phyloP scores from a whole-genome alignment of 2,329 filamentous ascomycete genomes.

The Microcyclospora pomicola region DNA sequence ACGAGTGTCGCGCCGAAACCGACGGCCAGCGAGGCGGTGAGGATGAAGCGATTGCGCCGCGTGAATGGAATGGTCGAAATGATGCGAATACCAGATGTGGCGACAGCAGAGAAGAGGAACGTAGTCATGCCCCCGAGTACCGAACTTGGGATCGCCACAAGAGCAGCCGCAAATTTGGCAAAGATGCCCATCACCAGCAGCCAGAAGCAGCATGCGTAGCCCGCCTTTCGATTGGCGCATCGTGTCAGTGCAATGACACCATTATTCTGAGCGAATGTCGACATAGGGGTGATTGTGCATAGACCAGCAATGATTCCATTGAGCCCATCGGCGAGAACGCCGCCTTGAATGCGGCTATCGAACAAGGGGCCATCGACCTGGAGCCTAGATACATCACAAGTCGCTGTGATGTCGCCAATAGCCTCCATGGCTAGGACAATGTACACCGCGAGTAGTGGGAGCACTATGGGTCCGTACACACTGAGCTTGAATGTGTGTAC shows the following conservation, averaged over 20 bases:
- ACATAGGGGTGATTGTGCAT: slow-evolving; percentile 69
- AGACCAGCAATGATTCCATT: slow-evolving; percentile 63
- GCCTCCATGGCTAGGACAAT: slow-evolving; percentile 66
- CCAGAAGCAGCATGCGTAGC: slow-evolving; percentile 65
- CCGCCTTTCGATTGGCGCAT: slow-evolving; percentile 68
- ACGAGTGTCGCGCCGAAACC: slow-evolving; percentile 39
- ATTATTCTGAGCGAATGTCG: slow-evolving; percentile 72
- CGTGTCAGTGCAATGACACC: slow-evolving; percentile 70
- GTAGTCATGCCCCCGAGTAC: slow-evolving; percentile 46
- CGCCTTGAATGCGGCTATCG: slow-evolving; percentile 66
- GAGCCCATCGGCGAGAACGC: slow-evolving; percentile 62
- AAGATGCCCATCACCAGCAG: slow-evolving; percentile 70
- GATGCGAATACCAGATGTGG: slow-evolving; percentile 65
- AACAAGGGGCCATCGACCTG: slow-evolving; percentile 59
- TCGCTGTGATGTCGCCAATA: slow-evolving; percentile 53
- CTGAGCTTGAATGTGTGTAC: slow-evolving; percentile 60
- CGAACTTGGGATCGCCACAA: slow-evolving; percentile 55
- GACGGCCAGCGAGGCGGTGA: slow-evolving; percentile 59
- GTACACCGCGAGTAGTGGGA: slow-evolving; percentile 49
- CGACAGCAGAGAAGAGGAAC: slow-evolving; percentile 65
- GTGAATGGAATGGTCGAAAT: slow-evolving; percentile 59
- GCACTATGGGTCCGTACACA: slow-evolving; percentile 58
- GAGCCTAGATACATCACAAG: slow-evolving; percentile 64
- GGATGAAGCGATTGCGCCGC: slow-evolving; percentile 68
- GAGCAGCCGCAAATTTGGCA: slow-evolving; percentile 66